Evolutionary conservation across 768 basidiomycete genomes (phyloP), one percentile per base, ranked within the genome.

Genomic region (Kwoniella dendrophila): DNA sequence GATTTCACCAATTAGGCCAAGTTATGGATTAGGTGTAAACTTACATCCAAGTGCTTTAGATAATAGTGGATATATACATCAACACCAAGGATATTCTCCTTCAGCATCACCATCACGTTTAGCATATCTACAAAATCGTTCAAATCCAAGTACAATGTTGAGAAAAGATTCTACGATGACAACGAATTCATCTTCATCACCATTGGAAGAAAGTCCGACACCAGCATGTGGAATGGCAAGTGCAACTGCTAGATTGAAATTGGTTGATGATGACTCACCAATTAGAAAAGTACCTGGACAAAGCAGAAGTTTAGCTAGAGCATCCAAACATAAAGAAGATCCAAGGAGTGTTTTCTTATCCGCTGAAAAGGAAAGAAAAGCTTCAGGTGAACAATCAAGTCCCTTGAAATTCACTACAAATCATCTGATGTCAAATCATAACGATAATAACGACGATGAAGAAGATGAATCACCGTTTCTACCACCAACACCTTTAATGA

Each of bases 201-300:
- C 74, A 1, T 52, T 63, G 2, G 72, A 73, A 49, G 74, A 76
- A 14, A 68, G 66, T 36, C 70, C 72, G 2, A 73, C 72, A 12
- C 72, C 74, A 29, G 69, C 73, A 6, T 73, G 72, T 48, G 74
- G 71, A 3, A 60, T 73, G 52, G 67, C 66, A 4, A 72, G 58
- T 52, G 72, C 72, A 20, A 62, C 70, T 3, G 74, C 70, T 16
- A 49, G 70, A 45, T 49, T 73, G 20, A 64, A 66, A 48, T 43
- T 75, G n/a, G 74, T 49, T 6, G 74, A 73, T 62, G 74, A 76
- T 20, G 74, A 73, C 8, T 62, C 61, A 53, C 74, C 74, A 10
- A 67, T 73, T 20, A 38, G 72, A n/a, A 47, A 66, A 26, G 66
- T 70, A n/a, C 68, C 70, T 12, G 72, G 72, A 20, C 67, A 71